phyloP scores from a whole-genome alignment of 2,329 filamentous ascomycete species.

The Botrytis paeoniae region DNA sequence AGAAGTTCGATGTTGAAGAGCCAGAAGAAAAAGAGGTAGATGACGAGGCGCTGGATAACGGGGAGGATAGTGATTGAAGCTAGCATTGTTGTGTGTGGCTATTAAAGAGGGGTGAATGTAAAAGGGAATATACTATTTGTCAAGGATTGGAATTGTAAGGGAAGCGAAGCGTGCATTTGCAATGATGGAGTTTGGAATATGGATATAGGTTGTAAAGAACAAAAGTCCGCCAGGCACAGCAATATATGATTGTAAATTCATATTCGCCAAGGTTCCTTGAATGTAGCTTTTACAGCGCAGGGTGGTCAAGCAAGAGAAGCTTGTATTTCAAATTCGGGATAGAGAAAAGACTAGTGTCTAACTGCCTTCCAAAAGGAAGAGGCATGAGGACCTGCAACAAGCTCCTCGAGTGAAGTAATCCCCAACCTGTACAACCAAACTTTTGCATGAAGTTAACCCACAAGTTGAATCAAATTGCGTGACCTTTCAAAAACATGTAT shows the following conservation, averaged over 20 bases:
- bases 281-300: not conserved
- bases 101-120: not conserved
- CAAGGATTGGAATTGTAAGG: not conserved
- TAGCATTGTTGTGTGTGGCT: not conserved
- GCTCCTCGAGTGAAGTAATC: not conserved
- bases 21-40: constrained; percentile 48
- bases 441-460: not conserved
- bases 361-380: not conserved
- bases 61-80: constrained; percentile 46
- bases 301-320: not conserved
- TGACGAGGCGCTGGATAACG: constrained; percentile 59
- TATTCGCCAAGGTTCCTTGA: not conserved
- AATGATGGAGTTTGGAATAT: constrained; percentile 14
- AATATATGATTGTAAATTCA: not conserved
- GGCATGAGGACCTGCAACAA: not conserved
- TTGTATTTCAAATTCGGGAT: not conserved
- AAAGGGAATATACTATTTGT: not conserved
- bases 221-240: not conserved
- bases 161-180: constrained; percentile 11
- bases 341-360: not conserved
- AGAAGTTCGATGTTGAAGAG: constrained; percentile 53
- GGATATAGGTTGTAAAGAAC: constrained; percentile 14
- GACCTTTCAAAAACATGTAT: constrained; percentile 40
- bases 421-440: not conserved
- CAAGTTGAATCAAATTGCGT: constrained; percentile 45